Evolutionary conservation across 495 filamentous ascomycete species (phyloP).

Genomic region (Penicillium cataractarum): DNA sequence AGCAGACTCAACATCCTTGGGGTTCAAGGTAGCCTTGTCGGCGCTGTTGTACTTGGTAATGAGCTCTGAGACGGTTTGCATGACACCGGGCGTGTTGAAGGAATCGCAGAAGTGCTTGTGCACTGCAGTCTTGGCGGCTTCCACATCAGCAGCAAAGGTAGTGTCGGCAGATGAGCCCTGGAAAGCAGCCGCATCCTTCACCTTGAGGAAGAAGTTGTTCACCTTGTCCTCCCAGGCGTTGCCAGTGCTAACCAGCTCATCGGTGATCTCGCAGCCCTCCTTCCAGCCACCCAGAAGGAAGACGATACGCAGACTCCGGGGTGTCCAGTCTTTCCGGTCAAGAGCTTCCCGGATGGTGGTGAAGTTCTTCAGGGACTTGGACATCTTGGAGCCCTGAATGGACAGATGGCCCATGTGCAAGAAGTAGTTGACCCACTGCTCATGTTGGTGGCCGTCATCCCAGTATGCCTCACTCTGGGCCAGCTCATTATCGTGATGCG

Average conservation of each 20-base stretch:
- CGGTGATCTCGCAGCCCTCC: slow-evolving; percentile 87
- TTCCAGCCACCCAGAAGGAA: slow-evolving; percentile 90
- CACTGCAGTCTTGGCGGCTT: slow-evolving; percentile 65
- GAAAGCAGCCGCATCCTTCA: slow-evolving; percentile 46
- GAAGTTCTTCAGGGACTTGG: slow-evolving; percentile 94
- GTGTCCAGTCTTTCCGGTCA: slow-evolving; percentile 72
- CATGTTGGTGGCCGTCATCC: slow-evolving; percentile 39
- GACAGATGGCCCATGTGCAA: slow-evolving; percentile 93
- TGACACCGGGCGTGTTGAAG: slow-evolving; percentile 81
- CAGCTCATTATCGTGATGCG: slow-evolving; percentile 95
- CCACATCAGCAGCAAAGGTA: slow-evolving; percentile 50
- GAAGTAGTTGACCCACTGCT: slow-evolving; percentile 96
- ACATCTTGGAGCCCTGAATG: slow-evolving; percentile 93
- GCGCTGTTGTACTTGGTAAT: slow-evolving; percentile 71
- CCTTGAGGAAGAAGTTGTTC: slow-evolving; percentile 90
- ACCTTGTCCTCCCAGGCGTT: slow-evolving; percentile 80
- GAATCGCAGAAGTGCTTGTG: slow-evolving; percentile 77
- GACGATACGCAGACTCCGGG: slow-evolving; percentile 79
- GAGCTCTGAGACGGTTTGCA: slow-evolving; percentile 73
- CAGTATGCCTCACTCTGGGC: slow-evolving; percentile 94
- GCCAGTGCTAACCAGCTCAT: slow-evolving; percentile 72
- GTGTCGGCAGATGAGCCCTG: slow-evolving; percentile 40
- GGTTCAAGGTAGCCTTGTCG: slow-evolving; percentile 61
- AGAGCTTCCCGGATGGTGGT: slow-evolving; percentile 91
- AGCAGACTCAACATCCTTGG: slow-evolving; percentile 59